Evolutionary conservation across 2,329 filamentous ascomycete genomes (phyloP), one percentile per base, ranked within the genome.

Genomic region (Calonectria montana): DNA sequence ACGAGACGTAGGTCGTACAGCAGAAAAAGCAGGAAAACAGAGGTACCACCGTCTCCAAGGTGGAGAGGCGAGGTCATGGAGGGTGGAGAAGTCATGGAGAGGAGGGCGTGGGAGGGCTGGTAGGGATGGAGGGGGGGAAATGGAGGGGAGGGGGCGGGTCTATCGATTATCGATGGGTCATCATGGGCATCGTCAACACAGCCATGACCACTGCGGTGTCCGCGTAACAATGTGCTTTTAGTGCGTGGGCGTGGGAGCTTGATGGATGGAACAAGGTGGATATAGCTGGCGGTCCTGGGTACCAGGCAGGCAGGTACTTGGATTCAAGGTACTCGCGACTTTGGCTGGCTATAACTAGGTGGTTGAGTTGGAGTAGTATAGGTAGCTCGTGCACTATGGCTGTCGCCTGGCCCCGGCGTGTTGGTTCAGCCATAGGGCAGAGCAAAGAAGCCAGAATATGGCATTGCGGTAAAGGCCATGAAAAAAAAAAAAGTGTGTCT

Each of bases 201-300:
- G 37, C 37, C 57, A 61, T 43, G 25, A 61, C 57, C 57, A 61
- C 57, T 29, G 57, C 57, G 41, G 37, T 55, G 65, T 53, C 63
- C 47, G 50, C 43, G 65, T 62, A 62, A 45, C 23, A 21, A 57
- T n/a, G 53, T 67, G 45, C 45, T 25, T 37, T 45, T 67, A 53
- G 63, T 27, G 63, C 21, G 63, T 53, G 31, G 47, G 63, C 16
- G 48, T 64, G 43, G 61, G 18, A 35, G 31, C 16, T 23, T 37
- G 31, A 57, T 57, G 53, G 53, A 57, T 31, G 31, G 53, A 57
- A 25, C 31, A 57, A 65, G 37, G 63, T 65, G 47, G 63, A 37
- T 65, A 53, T 65, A 55, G 53, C 37, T 72, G 75, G 66, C 72
- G 75, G 53, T 69, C 71, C 67, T 77, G 53, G 63, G 61, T 74